Evolutionary conservation across 192 early-diverging fungal genomes (phyloP), one percentile per base, ranked within the genome.

Genomic region (Entomortierella chlamydospora): DNA sequence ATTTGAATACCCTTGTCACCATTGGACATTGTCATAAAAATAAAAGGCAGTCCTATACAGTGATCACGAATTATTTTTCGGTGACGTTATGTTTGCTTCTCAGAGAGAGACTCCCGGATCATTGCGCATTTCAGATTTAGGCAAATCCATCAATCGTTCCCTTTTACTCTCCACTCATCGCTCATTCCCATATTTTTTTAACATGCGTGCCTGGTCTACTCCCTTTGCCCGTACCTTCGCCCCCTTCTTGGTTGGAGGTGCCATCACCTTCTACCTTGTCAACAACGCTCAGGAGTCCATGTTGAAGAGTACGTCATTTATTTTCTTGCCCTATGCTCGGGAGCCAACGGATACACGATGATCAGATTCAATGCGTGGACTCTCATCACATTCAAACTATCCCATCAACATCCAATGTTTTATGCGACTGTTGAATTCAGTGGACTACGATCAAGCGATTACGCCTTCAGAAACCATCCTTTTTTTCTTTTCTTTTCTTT

Each of bases 201-300:
- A 74, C 34, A 87, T 89, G 82, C 86, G 86, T 72, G 84, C 85
- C 73, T 89, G 82, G 82, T 83, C 82, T 70, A 87, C 86, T 61
- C 88, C 88, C 30, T 52, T 89, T 63, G 42, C 81, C 67, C 84
- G 85, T 72, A 86, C 88, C 52, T 63, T 74, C 63, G 83, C 74
- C 53, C 88, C 88, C 59, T 89, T 89, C 80, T 57, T 87, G 29
- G 64, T 73, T 68, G 86, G 86, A 63, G 86, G 83, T 71, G 82
- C 34, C 61, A 39, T 72, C 64, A 81, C 82, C 65, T 80, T 85
- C 60, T 89, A 83, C 82, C 68, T 89, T 68, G 58, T 89, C 62
- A 81, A 82, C 64, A 57, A 50, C 53, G 76, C 81, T 22, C 84
- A 87, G 70, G 69, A 68, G 45, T 61, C 85, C 53, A 61, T 81